These are phyloP conservation scores for Ramaria sp. DNA, from an alignment of 768 basidiomycete species.

Conservation along the genomic window DNA sequence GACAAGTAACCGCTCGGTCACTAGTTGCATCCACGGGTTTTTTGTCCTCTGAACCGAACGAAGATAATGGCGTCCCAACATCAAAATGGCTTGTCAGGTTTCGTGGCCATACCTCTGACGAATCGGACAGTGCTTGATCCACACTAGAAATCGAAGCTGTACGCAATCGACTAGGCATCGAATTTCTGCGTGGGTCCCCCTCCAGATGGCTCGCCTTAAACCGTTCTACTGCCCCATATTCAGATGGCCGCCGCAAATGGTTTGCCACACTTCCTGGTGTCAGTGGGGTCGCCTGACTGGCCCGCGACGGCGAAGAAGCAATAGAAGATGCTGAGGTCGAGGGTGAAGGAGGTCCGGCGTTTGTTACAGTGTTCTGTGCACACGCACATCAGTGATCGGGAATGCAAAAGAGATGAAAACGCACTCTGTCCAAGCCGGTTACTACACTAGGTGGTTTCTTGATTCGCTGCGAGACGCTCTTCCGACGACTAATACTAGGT, in stretches of 20 bases:
- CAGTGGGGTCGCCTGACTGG: constrained; percentile 50
- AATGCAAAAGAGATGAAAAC: not conserved
- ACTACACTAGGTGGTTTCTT: constrained; percentile 78
- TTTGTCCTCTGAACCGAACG: constrained; percentile 19
- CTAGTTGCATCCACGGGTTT: constrained; percentile 57
- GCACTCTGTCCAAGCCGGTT: constrained; percentile 46
- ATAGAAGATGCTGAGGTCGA: constrained; percentile 87
- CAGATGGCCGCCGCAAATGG: constrained; percentile 81
- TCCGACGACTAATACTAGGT: constrained; percentile 33
- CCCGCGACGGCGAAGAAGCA: constrained; percentile 78
- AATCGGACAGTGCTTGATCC: constrained; percentile 73
- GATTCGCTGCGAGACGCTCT: constrained; percentile 71
- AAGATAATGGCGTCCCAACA: constrained; percentile 6
- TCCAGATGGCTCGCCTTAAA: constrained; percentile 81
- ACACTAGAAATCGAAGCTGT: constrained; percentile 77
- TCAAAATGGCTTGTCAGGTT: constrained; percentile 10
- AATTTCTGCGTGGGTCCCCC: constrained; percentile 53
- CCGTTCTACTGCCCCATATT: constrained; percentile 77
- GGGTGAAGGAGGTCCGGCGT: constrained; percentile 68
- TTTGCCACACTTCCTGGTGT: constrained; percentile 52
- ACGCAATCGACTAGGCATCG: constrained; percentile 80
- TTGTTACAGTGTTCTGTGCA: constrained; percentile 44
- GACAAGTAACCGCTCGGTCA: constrained; percentile 84
- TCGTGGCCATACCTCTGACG: constrained; percentile 46
- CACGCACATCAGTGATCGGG: not conserved